These are phyloP conservation scores for Ogataea henricii DNA, from an alignment of 805 yeast species.

Conservation along the genomic window DNA sequence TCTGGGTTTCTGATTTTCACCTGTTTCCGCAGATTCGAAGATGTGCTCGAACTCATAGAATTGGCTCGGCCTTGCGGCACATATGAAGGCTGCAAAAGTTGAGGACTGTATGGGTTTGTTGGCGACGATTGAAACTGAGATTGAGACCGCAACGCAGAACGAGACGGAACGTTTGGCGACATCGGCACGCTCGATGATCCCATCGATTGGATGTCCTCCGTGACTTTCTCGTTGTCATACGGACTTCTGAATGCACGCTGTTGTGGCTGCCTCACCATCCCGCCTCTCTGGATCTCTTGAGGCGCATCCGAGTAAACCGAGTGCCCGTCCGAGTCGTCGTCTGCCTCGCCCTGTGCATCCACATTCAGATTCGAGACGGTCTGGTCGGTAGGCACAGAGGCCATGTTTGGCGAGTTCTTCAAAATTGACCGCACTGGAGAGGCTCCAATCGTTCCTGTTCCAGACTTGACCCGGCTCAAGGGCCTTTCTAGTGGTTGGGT, in stretches of 20 bases:
- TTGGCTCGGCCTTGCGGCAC: constrained; percentile 15
- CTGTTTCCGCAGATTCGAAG: constrained; percentile 23
- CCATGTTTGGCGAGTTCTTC: constrained; percentile 13
- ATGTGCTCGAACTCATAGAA: constrained; percentile 23
- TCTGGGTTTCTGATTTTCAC: constrained; percentile 25
- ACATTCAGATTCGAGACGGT: background rate
- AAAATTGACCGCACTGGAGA: constrained; percentile 28
- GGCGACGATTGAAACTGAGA: constrained; percentile 7
- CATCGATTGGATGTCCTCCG: constrained; percentile 26
- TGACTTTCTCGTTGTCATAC: constrained; percentile 25
- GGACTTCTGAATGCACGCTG: background rate
- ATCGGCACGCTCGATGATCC: constrained; percentile 13
- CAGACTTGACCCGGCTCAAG: background rate
- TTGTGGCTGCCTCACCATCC: constrained; percentile 3
- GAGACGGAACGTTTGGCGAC: constrained; percentile 22
- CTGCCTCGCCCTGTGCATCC: constrained; percentile 1
- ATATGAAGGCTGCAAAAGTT: constrained; percentile 8
- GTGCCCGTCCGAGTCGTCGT: constrained; percentile 21
- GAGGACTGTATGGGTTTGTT: background rate
- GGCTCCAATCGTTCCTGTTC: background rate
- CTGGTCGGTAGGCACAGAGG: background rate
- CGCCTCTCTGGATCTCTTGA: constrained; percentile 20
- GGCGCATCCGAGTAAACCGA: constrained; percentile 31
- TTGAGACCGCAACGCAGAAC: constrained; percentile 15
- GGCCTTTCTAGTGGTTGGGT: constrained; percentile 16